These are phyloP conservation scores for Fusarium phyllophilum DNA, from an alignment of 2,329 filamentous ascomycete species.

Conservation along the genomic window DNA sequence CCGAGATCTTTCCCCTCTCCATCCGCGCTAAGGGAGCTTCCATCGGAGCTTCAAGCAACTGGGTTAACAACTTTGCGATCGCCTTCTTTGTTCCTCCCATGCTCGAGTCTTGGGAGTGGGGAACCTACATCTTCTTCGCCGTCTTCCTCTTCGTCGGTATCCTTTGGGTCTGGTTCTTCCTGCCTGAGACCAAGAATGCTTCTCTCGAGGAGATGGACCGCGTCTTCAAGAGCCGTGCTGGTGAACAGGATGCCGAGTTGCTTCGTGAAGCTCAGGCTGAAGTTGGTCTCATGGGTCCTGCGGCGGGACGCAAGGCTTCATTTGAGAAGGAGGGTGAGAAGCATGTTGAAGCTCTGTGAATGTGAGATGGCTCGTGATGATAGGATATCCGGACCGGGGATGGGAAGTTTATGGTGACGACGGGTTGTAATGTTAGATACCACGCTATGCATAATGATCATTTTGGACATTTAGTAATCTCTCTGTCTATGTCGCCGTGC, in stretches of 20 bases:
- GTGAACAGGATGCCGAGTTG: conserved; percentile 38
- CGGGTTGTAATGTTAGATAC: not conserved
- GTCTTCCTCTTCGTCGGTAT: conserved; percentile 58
- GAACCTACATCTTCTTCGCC: conserved; percentile 68
- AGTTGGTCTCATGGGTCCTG: conserved; percentile 24
- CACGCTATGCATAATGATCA: not conserved
- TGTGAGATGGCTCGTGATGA: not conserved
- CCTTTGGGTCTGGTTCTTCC: conserved; percentile 60
- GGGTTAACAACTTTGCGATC: conserved; percentile 59
- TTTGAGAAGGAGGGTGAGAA: conserved; percentile 16
- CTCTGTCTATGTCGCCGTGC: rapidly evolving
- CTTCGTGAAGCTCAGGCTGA: conserved; percentile 37
- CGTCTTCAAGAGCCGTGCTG: conserved; percentile 57
- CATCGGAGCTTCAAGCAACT: conserved; percentile 56
- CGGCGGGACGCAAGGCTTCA: not conserved
- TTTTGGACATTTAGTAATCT: not conserved
- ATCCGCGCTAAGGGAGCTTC: conserved; percentile 57
- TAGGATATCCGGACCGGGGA: not conserved
- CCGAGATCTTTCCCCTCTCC: conserved; percentile 58
- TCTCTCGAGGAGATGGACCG: conserved; percentile 66
- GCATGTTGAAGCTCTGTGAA: conserved; percentile 19
- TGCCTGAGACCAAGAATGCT: conserved; percentile 66
- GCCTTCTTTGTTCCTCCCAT: conserved; percentile 58
- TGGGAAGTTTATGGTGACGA: not conserved
- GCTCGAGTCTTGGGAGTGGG: conserved; percentile 52